Evolutionary conservation across 805 yeast species (phyloP).

Genomic region (Wickerhamiella bombiphila): DNA sequence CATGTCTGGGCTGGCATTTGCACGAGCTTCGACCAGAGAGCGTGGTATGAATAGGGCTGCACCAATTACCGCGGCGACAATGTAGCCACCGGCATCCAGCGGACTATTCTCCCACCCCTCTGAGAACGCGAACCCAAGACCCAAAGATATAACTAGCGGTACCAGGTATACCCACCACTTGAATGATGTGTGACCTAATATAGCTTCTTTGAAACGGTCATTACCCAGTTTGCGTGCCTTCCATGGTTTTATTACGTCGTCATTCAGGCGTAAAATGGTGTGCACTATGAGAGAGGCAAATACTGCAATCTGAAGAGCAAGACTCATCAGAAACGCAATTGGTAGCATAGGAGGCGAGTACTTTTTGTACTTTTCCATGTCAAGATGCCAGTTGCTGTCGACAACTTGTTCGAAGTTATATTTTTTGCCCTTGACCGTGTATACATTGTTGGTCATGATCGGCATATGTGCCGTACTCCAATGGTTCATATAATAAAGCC

Average conservation of each 20-base stretch:
- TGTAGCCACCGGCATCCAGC: too few relatives aligned
- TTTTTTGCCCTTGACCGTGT: constrained; percentile 33
- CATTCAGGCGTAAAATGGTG: constrained; percentile 39
- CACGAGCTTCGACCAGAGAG: too few relatives aligned
- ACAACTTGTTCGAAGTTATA: constrained; percentile 42
- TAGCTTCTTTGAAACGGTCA: too few relatives aligned
- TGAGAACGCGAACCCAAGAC: too few relatives aligned
- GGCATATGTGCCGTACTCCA: constrained; percentile 51
- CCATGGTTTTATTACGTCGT: constrained; percentile 33
- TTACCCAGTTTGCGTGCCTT: constrained; percentile 17
- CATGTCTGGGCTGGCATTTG: too few relatives aligned
- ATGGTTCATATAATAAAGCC: constrained; percentile 38
- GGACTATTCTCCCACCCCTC: too few relatives aligned
- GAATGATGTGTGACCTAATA: too few relatives aligned
- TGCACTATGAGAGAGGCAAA: constrained; percentile 48
- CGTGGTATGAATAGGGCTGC: too few relatives aligned
- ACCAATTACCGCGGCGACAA: too few relatives aligned
- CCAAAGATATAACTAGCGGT: too few relatives aligned
- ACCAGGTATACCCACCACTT: too few relatives aligned
- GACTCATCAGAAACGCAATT: constrained; percentile 43
- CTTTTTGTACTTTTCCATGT: constrained; percentile 34
- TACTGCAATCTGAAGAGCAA: constrained; percentile 50
- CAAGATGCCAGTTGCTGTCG: constrained; percentile 30
- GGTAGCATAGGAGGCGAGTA: constrained; percentile 57
- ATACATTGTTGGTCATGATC: constrained; percentile 32